Evolutionary conservation across 2,329 filamentous ascomycete genomes (phyloP).

Genomic region (Cryphonectria nitschkei): DNA sequence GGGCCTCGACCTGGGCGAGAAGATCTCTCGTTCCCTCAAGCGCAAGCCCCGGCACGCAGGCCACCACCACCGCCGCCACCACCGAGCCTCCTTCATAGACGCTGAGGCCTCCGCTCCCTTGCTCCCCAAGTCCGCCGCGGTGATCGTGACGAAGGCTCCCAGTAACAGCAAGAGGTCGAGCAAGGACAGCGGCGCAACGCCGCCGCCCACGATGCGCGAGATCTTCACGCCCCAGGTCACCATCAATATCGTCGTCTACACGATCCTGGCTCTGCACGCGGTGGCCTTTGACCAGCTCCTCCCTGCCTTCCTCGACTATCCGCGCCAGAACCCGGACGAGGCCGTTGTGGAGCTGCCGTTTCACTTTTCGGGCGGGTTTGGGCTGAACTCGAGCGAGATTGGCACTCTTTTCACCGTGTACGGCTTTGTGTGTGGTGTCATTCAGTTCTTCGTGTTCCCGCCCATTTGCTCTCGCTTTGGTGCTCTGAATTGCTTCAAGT

Average conservation of each 20-base stretch:
- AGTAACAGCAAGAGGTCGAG: constrained; percentile 20
- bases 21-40: constrained; percentile 51
- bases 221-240: constrained; percentile 76
- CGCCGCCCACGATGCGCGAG: constrained; percentile 51
- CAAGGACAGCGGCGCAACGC: not conserved
- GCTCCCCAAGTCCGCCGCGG: constrained; percentile 43
- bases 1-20: constrained; percentile 73
- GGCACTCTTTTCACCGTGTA: constrained; percentile 85
- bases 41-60: constrained; percentile 32
- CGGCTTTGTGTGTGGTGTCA: constrained; percentile 75
- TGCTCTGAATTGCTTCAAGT: constrained; percentile 72
- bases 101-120: constrained; percentile 61
- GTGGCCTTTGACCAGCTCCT: constrained; percentile 87
- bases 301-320: constrained; percentile 85
- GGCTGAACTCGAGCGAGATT: constrained; percentile 72
- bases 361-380: constrained; percentile 83
- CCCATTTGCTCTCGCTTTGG: constrained; percentile 73
- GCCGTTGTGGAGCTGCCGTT: constrained; percentile 71
- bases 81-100: constrained; percentile 55
- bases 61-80: constrained; percentile 32
- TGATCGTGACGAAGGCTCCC: constrained; percentile 28
- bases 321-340: constrained; percentile 55
- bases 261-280: constrained; percentile 78
- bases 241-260: constrained; percentile 77
- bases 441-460: constrained; percentile 88